Base-by-base conservation (phyloP, 768 basidiomycete species). In the Coprinopsis marcescibilis region DNA sequence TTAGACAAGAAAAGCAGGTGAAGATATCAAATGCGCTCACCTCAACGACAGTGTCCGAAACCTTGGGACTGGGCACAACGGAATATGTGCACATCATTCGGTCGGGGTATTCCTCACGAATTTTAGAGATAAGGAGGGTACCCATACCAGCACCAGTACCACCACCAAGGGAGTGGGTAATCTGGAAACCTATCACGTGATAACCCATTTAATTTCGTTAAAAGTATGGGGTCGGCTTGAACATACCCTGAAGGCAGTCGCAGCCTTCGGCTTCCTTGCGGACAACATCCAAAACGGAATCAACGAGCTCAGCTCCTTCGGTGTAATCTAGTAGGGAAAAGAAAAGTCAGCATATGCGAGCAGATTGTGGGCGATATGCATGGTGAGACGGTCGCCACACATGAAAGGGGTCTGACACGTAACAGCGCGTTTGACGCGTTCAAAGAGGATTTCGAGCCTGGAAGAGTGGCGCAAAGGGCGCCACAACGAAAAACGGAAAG, bases 31-130 rank as follows among this genome's bases (percentile, higher is more conserved):
- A 24, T 14, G 21, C 3, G 59, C 64, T 13, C 55, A 86, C 86
- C 74, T 98, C 95, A 55, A 97, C 94, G 57, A 99, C 96, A 48
- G 96, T 98, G 65, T 98, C 96, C 11, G 94, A 98, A 44, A 97
- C 94, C 67, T 95, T 95, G 47, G 95, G 93, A 68, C 83, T 86
- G 24, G 95, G 95, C 13, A 98, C 90, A 59, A 99, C 95, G 46
- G 96, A 98, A 77, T 95, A 99, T 51, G 96, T 98, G 67, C 90
- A 92, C 95, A 98, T 97, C 95, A 99, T 99, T 47, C 96, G 78
- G 69, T 99, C 96, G 55, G 95, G 96, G 70, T 90, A 99, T 65
- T 99, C 95, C 67, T 97, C 94, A 55, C 95, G 83, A 65, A 99
- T 96, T 75, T 99, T 99, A 56, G 94, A 97, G 66, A 99, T 96